Evolutionary conservation across 768 basidiomycete genomes (phyloP).

Genomic region (Exsudoporus frostii): DNA sequence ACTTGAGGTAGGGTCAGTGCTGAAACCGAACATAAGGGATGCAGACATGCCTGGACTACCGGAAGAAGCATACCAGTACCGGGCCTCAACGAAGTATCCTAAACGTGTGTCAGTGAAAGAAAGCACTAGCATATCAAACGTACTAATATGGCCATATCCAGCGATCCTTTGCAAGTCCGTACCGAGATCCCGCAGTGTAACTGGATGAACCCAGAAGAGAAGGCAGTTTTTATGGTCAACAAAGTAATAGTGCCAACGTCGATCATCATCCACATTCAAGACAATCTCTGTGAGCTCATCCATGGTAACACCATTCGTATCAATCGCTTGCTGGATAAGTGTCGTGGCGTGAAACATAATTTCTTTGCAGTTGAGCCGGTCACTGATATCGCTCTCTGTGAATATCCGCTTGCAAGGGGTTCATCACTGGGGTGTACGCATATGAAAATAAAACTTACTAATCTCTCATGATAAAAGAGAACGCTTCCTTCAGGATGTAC

Average conservation of each 20-base stretch:
- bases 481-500: slow-evolving; percentile 13
- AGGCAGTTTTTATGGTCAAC: slow-evolving; percentile 15
- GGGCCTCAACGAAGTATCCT: slow-evolving; percentile 14
- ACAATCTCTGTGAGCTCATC: slow-evolving; percentile 10
- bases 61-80: slow-evolving; percentile 11
- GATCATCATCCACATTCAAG: slow-evolving; percentile 1
- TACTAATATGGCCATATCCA: slow-evolving; percentile 12
- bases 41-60: neutral
- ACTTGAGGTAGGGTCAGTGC: neutral
- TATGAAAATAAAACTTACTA: neutral
- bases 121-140: neutral
- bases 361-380: neutral
- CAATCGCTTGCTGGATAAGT: slow-evolving; percentile 5
- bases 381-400: slow-evolving; percentile 10
- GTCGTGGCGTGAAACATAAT: neutral
- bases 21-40: neutral
- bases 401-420: slow-evolving; percentile 13
- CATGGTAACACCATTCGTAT: neutral
- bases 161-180: slow-evolving; percentile 6
- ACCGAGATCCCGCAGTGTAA: neutral
- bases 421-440: neutral
- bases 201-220: slow-evolving; percentile 14
- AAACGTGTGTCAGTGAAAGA: neutral
- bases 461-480: slow-evolving; percentile 11
- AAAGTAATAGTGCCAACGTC: slow-evolving; percentile 12